Evolutionary conservation across 2,329 filamentous ascomycete species (phyloP), one percentile per base, ranked within the genome.

Genomic region (Aspergillus intermedius): DNA sequence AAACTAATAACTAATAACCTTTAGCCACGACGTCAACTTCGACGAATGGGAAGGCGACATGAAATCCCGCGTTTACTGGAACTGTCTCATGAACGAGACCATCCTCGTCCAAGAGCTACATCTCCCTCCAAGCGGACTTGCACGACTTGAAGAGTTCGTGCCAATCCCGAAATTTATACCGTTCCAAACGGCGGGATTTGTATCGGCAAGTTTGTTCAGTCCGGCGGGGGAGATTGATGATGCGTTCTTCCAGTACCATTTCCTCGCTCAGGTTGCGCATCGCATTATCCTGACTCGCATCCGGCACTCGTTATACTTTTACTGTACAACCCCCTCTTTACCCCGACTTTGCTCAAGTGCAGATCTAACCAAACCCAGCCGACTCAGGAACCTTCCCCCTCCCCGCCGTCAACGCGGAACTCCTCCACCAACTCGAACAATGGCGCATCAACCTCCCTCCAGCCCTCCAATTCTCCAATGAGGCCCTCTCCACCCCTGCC

Each of bases 161-260:
- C 76, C 77, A 0, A 69, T 80, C 22, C 77, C 77, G 0, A 78
- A 76, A 55, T 80, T 80, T 48, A 76, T 72, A 23, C 61, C 65
- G 3, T 77, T 72, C 48, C 70, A 70, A 49, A 60, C 63, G 21
- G 57, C 60, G 12, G 63, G 62, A 46, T 65, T 66, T 54, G 64
- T 53, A 42, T 62, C 55, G 22, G 66, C 50, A 44, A 57, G 64
- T 5, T 60, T 60, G 42, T 40, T 22, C 19, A 54, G 60, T 13
- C 53, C 64, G 13, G 53, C 59, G 6, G 66, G 65, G 5, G 69
- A 76, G 42, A 69, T 76, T 35, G 74, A 77, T 47, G 76, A 79
- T 50, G 72, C 76, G 1, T 76, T 77, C 52, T 79, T 78, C 61
- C 77, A 79, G 58, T 79, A 79, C 49, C 77, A 80, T 53, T 80